Evolutionary conservation across 179 eudicot genomes (phyloP), one percentile per base, ranked within the genome.

Genomic region (Kewa caespitosa): DNA sequence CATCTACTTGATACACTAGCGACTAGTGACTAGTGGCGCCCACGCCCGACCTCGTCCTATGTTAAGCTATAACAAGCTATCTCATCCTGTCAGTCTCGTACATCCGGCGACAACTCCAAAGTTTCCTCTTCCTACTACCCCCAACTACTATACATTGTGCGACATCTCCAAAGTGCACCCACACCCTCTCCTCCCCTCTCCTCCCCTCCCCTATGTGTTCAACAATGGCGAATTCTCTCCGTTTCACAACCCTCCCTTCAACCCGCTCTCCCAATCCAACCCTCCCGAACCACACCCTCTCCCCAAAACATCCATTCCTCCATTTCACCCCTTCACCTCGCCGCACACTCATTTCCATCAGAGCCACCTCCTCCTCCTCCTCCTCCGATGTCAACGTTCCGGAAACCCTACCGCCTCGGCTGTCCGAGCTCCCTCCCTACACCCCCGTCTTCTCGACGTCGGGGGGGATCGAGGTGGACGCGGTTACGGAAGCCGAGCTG

Each of bases 401-500:
- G 25, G 37, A 13, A 38, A 73, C 54, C 23, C n/a, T 73, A 57
- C 0, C 67, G 1, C n/a, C 70, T 22, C 10, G 72, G 0, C 60
- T 28, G 73, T n/a, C n/a, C n/a, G 50, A n/a, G 28, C 72, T 20
- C 15, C 61, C 25, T 9, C 62, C 62, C 2, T 61, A 61, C 66
- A 8, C n/a, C 1, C 37, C 66, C 66, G 39, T 63, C 3, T 22
- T 36, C 52, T 1, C 25, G 8, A 12, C 78, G 1, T 7, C 76
- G 5, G 73, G 70, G 32, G 84, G 87, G 18, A 85, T 91, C 54
- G 94, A 91, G 64, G 91, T 89, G 23, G 95, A 92, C 74, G 54
- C 85, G 23, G 97, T 87, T 33, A 86, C 86, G 31, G 86, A 87
- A 50, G 77, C 90, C 27, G 97, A 93, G 86, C 67, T 92, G 50